Conservation (phyloP, 164 flowering plant species). For the Magnolia kwangsiensis region DNA sequence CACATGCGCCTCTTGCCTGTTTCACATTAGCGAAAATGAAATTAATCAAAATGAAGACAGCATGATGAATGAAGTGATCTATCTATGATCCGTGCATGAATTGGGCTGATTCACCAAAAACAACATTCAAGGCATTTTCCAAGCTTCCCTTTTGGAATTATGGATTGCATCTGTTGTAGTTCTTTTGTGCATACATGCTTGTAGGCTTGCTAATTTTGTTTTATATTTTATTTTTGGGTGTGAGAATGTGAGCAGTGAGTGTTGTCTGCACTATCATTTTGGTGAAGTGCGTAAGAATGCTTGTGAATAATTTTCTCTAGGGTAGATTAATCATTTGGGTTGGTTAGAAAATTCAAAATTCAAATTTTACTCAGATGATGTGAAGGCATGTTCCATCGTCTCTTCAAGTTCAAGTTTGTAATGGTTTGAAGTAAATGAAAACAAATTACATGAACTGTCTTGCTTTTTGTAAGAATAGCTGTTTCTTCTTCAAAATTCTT, state of each 20-base stretch:
- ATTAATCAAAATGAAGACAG: background rate
- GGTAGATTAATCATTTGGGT: background rate
- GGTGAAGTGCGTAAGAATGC: too few species aligned
- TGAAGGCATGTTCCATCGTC: background rate
- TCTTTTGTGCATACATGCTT: too few species aligned
- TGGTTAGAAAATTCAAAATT: background rate
- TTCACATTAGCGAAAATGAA: slow-evolving; percentile 1
- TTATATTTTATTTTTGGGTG: background rate
- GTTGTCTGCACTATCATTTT: too few species aligned
- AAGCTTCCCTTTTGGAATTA: background rate
- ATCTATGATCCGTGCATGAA: background rate
- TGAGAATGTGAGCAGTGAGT: background rate
- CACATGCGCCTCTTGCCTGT: slow-evolving; percentile 96
- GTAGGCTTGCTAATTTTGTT: background rate
- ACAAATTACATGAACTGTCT: too few species aligned
- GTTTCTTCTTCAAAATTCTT: background rate
- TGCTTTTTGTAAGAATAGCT: too few species aligned
- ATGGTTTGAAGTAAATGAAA: background rate
- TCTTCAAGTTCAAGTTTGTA: background rate
- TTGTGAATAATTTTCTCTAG: background rate
- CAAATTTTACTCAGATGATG: background rate
- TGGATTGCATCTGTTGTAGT: too few species aligned
- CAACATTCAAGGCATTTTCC: background rate
- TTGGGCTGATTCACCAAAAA: background rate
- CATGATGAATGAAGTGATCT: background rate